Evolutionary conservation across 208 protist genomes (phyloP), one percentile per base, ranked within the genome.

Genomic region (Crithidia expoeki): DNA sequence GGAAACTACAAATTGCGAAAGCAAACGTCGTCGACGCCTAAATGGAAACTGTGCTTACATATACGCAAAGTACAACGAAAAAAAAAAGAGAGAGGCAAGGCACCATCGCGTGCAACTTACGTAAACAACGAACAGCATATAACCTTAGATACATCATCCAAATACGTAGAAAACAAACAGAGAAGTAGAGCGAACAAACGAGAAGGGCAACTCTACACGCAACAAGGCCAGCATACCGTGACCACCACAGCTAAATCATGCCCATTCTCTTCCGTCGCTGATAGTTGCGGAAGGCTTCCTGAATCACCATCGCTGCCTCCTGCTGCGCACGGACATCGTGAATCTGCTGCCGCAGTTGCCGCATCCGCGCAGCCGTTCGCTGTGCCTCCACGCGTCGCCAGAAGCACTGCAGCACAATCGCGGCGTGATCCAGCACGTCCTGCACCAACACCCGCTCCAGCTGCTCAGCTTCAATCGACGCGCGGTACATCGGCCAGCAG

Each of bases 221-320:
- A 44, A 14, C 38, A n/a, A n/a, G n/a, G n/a, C n/a, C n/a, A n/a
- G n/a, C 38, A 44, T 14, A 14, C 47, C 42, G 57, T 21, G 25
- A 25, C 4, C 11, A 28, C 32, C 55, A 53, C 17, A 52, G 11
- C 61, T 53, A 47, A 5, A n/a, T 6, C 50, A 55, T 40, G 30
- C 6, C 42, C 38, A 27, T 64, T 28, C 52, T 64, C 44, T 52
- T 50, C 7, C 75, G 79, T 17, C 57, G 34, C 61, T 60, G 59
- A 61, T 87, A 76, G n/a, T 25, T 30, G 34, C 76, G 71, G 76
- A 88, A 96, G 23, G 78, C 79, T 11, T 76, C 40, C 68, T 96
- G 90, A 50, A 96, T 96, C 5, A 83, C 57, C 5, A 28, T 71
- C 17, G 88, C 88, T 1, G 91, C 88, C 74, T 96, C 91, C 21